phyloP scores from a whole-genome alignment of 768 basidiomycete species.

The Clitopilus hobsonii region DNA sequence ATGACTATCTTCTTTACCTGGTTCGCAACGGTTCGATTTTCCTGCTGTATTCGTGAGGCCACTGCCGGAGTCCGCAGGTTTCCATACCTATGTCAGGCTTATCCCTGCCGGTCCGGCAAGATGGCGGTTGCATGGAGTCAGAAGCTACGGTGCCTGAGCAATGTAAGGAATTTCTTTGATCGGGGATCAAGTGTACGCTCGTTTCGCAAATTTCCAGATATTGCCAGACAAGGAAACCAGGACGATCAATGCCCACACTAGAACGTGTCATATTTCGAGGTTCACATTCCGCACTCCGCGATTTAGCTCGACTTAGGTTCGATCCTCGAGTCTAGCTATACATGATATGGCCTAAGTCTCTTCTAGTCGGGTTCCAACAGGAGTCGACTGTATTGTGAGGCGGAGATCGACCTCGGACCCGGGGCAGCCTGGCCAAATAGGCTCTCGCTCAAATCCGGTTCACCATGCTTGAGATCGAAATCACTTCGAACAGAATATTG shows the following conservation, averaged over 20 bases:
- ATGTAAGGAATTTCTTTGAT: constrained; percentile 45
- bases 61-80: background rate
- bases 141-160: constrained; percentile 9
- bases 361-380: background rate
- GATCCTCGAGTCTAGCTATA: constrained; percentile 1
- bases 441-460: background rate
- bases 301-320: constrained; percentile 6
- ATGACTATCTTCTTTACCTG: background rate
- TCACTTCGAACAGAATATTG: background rate
- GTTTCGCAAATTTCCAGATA: constrained; percentile 29
- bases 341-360: background rate
- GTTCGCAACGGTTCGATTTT: constrained; percentile 1
- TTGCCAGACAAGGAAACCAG: background rate
- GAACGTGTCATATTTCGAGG: constrained; percentile 8
- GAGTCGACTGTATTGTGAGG: background rate
- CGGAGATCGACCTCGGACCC: background rate
- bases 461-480: background rate
- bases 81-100: background rate
- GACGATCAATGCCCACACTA: background rate
- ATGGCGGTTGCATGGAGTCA: constrained; percentile 27
- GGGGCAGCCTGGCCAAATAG: background rate
- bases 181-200: constrained; percentile 50
- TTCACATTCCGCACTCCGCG: constrained; percentile 18
- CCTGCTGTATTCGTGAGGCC: background rate
- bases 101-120: constrained; percentile 13